These are phyloP conservation scores for Neltuma alba DNA, from an alignment of 306 rosid species.

Conservation along the genomic window DNA sequence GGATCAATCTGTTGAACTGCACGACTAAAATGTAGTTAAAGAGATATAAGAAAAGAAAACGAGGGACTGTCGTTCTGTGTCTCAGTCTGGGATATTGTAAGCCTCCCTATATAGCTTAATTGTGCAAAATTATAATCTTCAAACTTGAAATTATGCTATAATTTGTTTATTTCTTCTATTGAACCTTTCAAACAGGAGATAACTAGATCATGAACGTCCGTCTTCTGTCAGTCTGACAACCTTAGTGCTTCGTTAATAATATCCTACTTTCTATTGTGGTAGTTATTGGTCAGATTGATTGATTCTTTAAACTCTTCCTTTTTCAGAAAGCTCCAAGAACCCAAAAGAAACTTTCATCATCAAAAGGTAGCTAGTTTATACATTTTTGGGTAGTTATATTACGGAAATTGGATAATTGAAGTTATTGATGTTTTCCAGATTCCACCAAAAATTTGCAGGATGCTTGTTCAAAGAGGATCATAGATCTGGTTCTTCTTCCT, in stretches of 20 bases:
- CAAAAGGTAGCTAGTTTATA: constrained; percentile 59
- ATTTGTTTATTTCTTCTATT: background rate
- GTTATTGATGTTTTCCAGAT: constrained; percentile 50
- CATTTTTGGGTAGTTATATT: constrained; percentile 28
- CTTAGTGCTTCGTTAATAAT: constrained; percentile 15
- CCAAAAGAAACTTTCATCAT: constrained; percentile 51
- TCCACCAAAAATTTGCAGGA: constrained; percentile 57
- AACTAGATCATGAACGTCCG: background rate
- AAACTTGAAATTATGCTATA: background rate
- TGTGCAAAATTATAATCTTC: background rate
- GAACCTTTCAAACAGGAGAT: background rate
- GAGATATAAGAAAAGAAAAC: no score
- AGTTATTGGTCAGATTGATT: constrained; percentile 29
- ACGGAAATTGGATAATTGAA: constrained; percentile 26
- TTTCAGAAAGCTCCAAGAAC: constrained; percentile 69
- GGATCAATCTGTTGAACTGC: background rate
- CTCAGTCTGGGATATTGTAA: constrained; percentile 3
- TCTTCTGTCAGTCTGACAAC: constrained; percentile 18
- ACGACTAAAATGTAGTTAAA: background rate
- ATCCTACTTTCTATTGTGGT: background rate
- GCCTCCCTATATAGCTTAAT: background rate
- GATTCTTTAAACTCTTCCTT: constrained; percentile 36
- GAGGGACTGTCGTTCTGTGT: no score
- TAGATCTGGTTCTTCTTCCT: constrained; percentile 55
- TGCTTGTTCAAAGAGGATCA: constrained; percentile 63